Conservation (phyloP, 2,329 filamentous ascomycete genomes). For the Phaeomoniella chlamydospora region DNA sequence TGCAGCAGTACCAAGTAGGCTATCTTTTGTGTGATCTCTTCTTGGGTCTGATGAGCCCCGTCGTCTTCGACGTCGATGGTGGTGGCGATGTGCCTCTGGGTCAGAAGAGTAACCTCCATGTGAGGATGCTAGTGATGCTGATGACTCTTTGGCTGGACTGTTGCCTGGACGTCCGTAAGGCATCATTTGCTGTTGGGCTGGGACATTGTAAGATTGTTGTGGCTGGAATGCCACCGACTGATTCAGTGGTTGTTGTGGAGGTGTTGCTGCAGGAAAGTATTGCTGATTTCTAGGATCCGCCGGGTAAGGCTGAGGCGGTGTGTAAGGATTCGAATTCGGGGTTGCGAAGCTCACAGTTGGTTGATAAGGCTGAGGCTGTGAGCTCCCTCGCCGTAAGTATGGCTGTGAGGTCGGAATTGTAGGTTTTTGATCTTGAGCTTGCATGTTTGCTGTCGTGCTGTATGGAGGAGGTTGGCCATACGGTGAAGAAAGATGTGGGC, state of each 20-base stretch:
- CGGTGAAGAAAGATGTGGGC: not conserved
- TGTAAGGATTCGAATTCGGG: not conserved
- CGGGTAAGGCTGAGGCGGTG: not conserved
- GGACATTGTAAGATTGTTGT: conserved; percentile 2
- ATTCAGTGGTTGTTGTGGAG: conserved; percentile 2
- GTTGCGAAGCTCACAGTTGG: not conserved
- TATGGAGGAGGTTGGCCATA: not conserved
- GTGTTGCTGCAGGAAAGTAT: conserved; percentile 2
- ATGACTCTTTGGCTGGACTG: conserved; percentile 2
- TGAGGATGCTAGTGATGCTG: conserved; percentile 2
- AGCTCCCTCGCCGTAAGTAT: not conserved
- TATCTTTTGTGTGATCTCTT: conserved; percentile 10
- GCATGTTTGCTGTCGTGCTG: not conserved
- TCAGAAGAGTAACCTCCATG: conserved; percentile 10
- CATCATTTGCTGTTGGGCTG: conserved; percentile 1
- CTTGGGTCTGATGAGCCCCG: conserved; percentile 3
- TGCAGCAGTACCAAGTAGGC: conserved; percentile 11
- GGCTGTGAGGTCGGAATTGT: not conserved
- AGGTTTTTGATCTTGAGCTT: not conserved
- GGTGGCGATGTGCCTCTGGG: conserved; percentile 9
- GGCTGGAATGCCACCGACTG: not conserved
- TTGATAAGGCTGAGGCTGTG: not conserved
- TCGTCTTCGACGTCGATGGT: not conserved
- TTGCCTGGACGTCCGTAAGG: not conserved
- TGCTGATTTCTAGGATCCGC: conserved; percentile 4